Percentiles rank a stretch among this genome's conserved stretches.
Evolutionary conservation across 208 protist genomes (phyloP).

Genomic region (Acanthamoeba lenticulata): DNA sequence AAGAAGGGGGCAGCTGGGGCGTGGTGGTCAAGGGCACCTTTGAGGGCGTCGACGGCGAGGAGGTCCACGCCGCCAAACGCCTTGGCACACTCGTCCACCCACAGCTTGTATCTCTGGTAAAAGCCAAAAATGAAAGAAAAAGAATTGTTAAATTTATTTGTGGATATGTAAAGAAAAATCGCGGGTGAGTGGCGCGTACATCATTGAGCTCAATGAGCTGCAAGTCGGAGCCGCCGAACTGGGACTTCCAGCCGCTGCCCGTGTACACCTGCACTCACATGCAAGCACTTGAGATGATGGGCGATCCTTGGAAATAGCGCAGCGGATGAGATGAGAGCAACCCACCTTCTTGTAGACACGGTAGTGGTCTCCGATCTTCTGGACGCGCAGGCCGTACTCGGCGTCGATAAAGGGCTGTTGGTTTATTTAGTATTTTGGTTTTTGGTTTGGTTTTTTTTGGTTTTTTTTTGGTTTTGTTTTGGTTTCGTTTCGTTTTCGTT

Average conservation of each 20-base stretch:
- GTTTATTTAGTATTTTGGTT: not conserved
- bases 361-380: conserved; percentile 11
- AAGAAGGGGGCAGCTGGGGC: too few species aligned
- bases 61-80: not conserved
- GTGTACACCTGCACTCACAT: conserved; percentile 16
- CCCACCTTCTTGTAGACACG: conserved; percentile 19
- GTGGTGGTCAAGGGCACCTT: too few species aligned
- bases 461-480: not conserved
- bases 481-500: too few species aligned
- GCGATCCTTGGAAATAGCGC: not conserved
- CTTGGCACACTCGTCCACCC: conserved; percentile 4
- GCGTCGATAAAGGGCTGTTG: conserved; percentile 37
- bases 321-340: not conserved
- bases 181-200: not conserved
- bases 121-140: too few species aligned
- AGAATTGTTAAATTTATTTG: too few species aligned
- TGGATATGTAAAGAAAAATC: not conserved
- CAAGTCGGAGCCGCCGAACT: conserved; percentile 56
- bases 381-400: conserved; percentile 26
- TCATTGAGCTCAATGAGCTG: conserved; percentile 22
- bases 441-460: not conserved
- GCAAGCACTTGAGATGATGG: too few species aligned
- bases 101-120: conserved; percentile 17
- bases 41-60: not conserved
- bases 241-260: conserved; percentile 61